Conservation (phyloP, 108 stramenopile genomes). For the Pseudonitzschia multistriata region DNA sequence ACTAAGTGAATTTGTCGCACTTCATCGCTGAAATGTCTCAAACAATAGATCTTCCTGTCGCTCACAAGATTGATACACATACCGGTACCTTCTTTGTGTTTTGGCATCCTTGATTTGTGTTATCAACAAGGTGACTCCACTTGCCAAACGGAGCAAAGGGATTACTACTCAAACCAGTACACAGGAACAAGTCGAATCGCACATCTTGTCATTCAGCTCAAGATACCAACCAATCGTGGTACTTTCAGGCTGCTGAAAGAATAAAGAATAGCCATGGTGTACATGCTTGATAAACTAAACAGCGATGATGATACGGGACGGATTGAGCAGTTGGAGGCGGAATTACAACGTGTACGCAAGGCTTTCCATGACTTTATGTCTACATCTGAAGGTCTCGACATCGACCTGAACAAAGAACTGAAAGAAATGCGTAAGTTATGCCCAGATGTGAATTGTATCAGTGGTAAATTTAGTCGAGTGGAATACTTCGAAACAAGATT, state of each 20-base stretch:
- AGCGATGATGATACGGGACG: conserved; percentile 14
- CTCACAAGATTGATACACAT: not conserved
- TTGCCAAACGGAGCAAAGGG: not conserved
- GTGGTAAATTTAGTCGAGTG: not conserved
- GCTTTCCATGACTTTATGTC: conserved; percentile 71
- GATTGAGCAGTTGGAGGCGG: conserved; percentile 54
- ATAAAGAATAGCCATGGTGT: not conserved
- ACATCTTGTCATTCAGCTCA: not conserved
- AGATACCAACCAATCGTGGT: not conserved
- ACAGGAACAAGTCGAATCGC: not conserved
- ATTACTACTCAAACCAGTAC: not conserved
- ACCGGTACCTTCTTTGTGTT: not conserved
- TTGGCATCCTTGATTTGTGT: not conserved
- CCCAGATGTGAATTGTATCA: not conserved
- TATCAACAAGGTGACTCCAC: not conserved
- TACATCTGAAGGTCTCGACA: conserved; percentile 54
- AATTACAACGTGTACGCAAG: conserved; percentile 51
- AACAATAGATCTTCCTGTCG: not conserved
- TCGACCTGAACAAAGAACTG: conserved; percentile 64
- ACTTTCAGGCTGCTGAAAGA: not conserved
- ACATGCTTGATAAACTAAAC: conserved; percentile 7
- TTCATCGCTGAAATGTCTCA: not conserved
- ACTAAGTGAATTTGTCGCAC: not conserved
- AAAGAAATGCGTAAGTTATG: conserved; percentile 57
- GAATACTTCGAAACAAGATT: not conserved